These are phyloP conservation scores for Boletus barrowsii DNA, from an alignment of 768 basidiomycete genomes.

Conservation along the genomic window DNA sequence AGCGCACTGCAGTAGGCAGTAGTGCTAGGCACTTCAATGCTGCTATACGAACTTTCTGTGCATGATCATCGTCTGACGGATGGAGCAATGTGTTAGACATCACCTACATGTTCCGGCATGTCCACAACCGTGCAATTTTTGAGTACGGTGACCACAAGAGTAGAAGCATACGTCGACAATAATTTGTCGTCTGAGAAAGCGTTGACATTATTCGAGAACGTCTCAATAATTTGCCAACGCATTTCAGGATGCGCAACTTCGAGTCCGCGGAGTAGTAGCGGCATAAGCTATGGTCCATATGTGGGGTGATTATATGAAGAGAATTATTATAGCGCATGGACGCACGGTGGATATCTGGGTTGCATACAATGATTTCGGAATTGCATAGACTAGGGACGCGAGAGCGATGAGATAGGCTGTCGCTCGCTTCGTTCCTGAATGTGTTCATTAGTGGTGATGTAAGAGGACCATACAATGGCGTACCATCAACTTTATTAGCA, in stretches of 20 bases:
- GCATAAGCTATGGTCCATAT: conserved; percentile 64
- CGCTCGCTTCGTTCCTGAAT: conserved; percentile 50
- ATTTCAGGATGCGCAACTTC: conserved; percentile 72
- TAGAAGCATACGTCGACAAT: conserved; percentile 67
- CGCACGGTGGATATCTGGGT: conserved; percentile 63
- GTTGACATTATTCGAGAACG: conserved; percentile 67
- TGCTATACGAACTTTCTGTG: conserved; percentile 69
- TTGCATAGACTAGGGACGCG: conserved; percentile 72
- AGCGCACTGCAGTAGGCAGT: conserved; percentile 75
- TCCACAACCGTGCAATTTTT: conserved; percentile 52
- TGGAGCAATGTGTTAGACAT: not conserved
- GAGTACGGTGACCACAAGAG: conserved; percentile 70
- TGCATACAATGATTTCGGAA: conserved; percentile 73
- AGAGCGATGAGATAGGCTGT: conserved; percentile 80
- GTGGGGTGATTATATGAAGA: not conserved
- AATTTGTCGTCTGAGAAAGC: conserved; percentile 48
- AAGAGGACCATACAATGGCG: conserved; percentile 15
- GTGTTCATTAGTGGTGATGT: not conserved
- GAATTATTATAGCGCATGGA: not conserved
- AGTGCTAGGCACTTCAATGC: conserved; percentile 73
- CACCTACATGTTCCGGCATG: conserved; percentile 54
- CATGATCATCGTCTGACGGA: not conserved
- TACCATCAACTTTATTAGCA: conserved; percentile 55
- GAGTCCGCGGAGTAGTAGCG: conserved; percentile 82
- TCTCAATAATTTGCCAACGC: conserved; percentile 77